Evolutionary conservation across 2,329 filamentous ascomycete genomes (phyloP), one percentile per base, ranked within the genome.

Genomic region (Ilyonectria mors-panacis): DNA sequence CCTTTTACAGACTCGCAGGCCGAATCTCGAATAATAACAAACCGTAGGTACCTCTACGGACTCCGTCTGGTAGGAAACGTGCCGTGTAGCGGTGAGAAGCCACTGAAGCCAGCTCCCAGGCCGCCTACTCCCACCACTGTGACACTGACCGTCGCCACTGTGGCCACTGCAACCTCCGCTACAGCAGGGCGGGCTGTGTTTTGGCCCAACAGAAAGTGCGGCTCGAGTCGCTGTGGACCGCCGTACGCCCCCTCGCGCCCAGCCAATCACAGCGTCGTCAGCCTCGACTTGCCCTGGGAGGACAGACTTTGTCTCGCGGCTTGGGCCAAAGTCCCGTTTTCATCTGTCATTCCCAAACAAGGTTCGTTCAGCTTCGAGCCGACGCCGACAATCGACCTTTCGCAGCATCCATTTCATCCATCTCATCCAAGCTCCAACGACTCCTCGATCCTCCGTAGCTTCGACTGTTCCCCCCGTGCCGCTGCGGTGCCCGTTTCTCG

Each of bases 231-330:
- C 65, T 67, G 65, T 65, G 62, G 66, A 55, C 62, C 57, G 62
- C 66, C 66, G 62, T 58, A 65, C 66, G 68, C 62, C 68, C 50
- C 59, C 72, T 69, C 65, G 54, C 44, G n/a, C 51, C 39, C 39
- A 33, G 63, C 70, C 83, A 75, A 75, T 75, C 63, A 71, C 47
- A 28, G 28, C 39, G 6, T 23, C 33, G 30, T 19, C 63, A 57
- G 44, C 66, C 64, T 61, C 42, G 60, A 56, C 56, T 55, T 42
- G 45, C 23, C 33, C 39, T 55, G 66, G 54, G 58, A 69, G 67
- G 63, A 69, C 67, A 73, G 69, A 71, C 69, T 66, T 68, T 70
- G 61, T 68, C 66, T 70, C 71, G 70, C 63, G 58, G 65, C 67
- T 63, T 72, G 57, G 67, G 67, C 45, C 47, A 63, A 59, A 71